Conservation (phyloP, 2,329 filamentous ascomycete species). For the Tympanopsis confertula region DNA sequence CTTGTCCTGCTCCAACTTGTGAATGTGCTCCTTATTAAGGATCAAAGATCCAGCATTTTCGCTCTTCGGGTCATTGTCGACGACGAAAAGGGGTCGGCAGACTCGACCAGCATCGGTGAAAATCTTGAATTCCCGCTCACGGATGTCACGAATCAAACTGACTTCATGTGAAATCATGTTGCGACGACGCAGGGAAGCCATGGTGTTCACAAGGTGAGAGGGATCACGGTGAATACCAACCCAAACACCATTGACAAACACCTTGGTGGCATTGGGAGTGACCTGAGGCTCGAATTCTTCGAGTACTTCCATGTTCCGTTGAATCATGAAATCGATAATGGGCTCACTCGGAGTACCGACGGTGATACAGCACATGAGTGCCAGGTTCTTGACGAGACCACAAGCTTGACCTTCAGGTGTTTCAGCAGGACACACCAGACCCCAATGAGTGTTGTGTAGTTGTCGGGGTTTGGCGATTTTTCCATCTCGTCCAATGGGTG, state of each 20-base stretch:
- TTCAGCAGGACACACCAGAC: slow-evolving; percentile 89
- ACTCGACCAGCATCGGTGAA: slow-evolving; percentile 95
- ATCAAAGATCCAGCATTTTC: slow-evolving; percentile 63
- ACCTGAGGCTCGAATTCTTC: slow-evolving; percentile 84
- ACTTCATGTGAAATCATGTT: slow-evolving; percentile 84
- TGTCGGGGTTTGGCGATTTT: slow-evolving; percentile 97
- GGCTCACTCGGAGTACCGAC: slow-evolving; percentile 85
- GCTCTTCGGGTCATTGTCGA: slow-evolving; percentile 73
- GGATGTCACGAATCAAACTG: slow-evolving; percentile 87
- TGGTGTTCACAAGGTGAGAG: slow-evolving; percentile 68
- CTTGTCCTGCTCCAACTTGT: slow-evolving; percentile 63
- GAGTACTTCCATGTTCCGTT: slow-evolving; percentile 87
- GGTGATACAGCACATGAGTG: slow-evolving; percentile 96
- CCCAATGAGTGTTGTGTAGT: slow-evolving; percentile 98
- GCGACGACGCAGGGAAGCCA: slow-evolving; percentile 66
- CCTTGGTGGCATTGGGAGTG: slow-evolving; percentile 87
- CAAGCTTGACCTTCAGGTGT: slow-evolving; percentile 97
- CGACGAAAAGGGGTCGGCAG: slow-evolving; percentile 84
- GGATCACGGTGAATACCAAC: slow-evolving; percentile 89
- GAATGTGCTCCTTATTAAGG: slow-evolving; percentile 74
- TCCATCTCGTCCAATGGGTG: slow-evolving; percentile 90
- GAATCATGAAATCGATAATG: slow-evolving; percentile 89
- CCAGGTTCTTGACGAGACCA: slow-evolving; percentile 93
- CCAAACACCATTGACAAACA: slow-evolving; percentile 97
- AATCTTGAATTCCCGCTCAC: slow-evolving; percentile 95